Evolutionary conservation across 371 early-diverging fungal genomes (phyloP), one percentile per base, ranked within the genome.

Genomic region (Umbelopsis sp.): DNA sequence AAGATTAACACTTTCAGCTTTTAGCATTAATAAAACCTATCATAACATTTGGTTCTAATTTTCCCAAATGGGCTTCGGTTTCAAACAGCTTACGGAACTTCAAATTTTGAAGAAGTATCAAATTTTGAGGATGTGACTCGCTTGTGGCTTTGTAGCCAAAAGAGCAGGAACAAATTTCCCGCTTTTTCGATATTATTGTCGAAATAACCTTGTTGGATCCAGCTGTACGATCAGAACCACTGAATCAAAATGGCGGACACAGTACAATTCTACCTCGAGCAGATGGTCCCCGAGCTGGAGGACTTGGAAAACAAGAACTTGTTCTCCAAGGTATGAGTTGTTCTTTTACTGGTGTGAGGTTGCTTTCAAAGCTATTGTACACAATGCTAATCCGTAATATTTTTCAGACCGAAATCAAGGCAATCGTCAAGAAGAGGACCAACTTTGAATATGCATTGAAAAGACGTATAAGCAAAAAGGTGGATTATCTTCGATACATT

Each of bases 261-360:
- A 24, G 94, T 96, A 45, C 94, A 95, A 74, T 92, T 87, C 79
- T 89, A 91, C 69, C 88, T 97, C 73, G 98, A 97, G 87, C 87
- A 87, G 69, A 96, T 96, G 96, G 88, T 97, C 65, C 94, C 94
- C 41, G 97, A 96, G 86, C 87, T 97, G 69, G 89, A 95, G 73
- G 97, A 94, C 74, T 82, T 96, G 65, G 92, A 94, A 78, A 82
- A 87, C 38, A 86, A 89, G 65, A 87, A 89, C 18, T 76, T 96
- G 52, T 97, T 98, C 71, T 86, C 82, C 68, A 88, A 89, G 80
- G 92, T 89, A 76, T 5, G 52, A 22, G 18, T n/a, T 32, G 11
- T 18, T 9, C 22, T 62, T 63, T 9, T 52, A 25, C 53, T 18
- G 32, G 44, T 24, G 44, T 50, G 35, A 50, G 25, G 38, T 24